phyloP scores from a whole-genome alignment of 2,329 filamentous ascomycete species.

The Drechmeria coniospora region DNA sequence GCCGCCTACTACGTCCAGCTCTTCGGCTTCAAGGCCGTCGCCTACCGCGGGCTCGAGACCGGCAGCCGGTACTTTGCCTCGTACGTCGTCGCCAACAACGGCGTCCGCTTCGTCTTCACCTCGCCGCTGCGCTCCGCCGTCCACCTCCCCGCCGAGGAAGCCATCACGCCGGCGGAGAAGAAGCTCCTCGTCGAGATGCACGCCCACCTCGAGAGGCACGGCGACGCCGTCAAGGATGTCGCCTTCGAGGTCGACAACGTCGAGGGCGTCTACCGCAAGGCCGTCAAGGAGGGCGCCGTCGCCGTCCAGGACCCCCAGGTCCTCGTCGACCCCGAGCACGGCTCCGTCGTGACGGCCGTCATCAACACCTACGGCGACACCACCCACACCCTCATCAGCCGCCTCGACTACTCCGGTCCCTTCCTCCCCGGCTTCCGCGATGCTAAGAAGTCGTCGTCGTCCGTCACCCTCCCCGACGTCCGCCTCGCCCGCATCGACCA shows the following conservation, averaged over 20 bases:
- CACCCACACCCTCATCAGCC: constrained; percentile 78
- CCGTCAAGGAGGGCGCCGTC: constrained; percentile 48
- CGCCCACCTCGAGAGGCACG: constrained; percentile 69
- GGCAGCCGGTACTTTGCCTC: constrained; percentile 68
- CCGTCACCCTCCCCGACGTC: constrained; percentile 42
- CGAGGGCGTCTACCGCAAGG: constrained; percentile 59
- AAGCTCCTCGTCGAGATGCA: constrained; percentile 59
- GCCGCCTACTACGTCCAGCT: constrained; percentile 76
- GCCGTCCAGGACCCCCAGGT: constrained; percentile 46
- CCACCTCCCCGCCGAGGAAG: constrained; percentile 40
- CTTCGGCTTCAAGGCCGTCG: constrained; percentile 71
- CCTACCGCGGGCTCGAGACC: constrained; percentile 80
- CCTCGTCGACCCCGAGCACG: constrained; percentile 41
- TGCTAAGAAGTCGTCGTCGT: constrained; percentile 24
- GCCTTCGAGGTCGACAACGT: constrained; percentile 90
- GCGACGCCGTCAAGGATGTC: constrained; percentile 89
- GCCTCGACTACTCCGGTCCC: constrained; percentile 50
- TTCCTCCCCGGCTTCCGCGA: constrained; percentile 75
- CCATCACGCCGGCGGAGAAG: constrained; percentile 48
- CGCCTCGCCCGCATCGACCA: constrained; percentile 71
- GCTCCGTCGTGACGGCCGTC: constrained; percentile 56
- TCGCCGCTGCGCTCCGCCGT: constrained; percentile 55
- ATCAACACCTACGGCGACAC: constrained; percentile 92
- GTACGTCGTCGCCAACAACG: constrained; percentile 66
- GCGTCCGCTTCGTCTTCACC: constrained; percentile 69